A percentile compares a stretch with the other conserved stretches of the same genome.
Conservation (phyloP, 1,139 yeast species). For the Cylindricascospora bacillispora region DNA sequence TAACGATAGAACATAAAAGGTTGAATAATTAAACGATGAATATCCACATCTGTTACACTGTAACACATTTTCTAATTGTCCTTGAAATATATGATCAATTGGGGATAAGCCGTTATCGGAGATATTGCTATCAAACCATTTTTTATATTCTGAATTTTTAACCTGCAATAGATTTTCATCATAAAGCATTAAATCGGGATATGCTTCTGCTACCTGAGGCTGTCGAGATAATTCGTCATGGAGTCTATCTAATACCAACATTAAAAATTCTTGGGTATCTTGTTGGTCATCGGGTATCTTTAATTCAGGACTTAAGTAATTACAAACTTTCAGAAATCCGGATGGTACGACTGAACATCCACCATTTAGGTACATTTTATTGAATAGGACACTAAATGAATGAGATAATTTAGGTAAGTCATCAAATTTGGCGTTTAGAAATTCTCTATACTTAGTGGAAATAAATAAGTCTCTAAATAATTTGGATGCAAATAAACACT, state of each 20-base stretch:
- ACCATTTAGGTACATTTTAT: slow-evolving; percentile 37
- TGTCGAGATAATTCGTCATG: slow-evolving; percentile 51
- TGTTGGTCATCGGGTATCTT: slow-evolving; percentile 63
- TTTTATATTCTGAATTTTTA: slow-evolving; percentile 37
- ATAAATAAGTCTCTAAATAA: slow-evolving; percentile 34
- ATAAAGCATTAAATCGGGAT: slow-evolving; percentile 27
- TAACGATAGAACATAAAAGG: slow-evolving; percentile 51
- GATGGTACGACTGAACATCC: slow-evolving; percentile 54
- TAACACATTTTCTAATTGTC: slow-evolving; percentile 53
- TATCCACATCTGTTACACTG: slow-evolving; percentile 53
- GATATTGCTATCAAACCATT: slow-evolving; percentile 45
- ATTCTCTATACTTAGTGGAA: slow-evolving; percentile 32
- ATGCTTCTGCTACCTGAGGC: slow-evolving; percentile 28
- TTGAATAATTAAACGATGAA: slow-evolving; percentile 44
- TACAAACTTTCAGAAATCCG: slow-evolving; percentile 44
- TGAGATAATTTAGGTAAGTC: slow-evolving; percentile 28
- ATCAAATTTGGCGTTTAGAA: slow-evolving; percentile 27
- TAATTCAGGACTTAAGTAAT: slow-evolving; percentile 48
- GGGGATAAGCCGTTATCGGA: slow-evolving; percentile 53
- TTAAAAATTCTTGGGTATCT: slow-evolving; percentile 64
- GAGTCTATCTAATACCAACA: slow-evolving; percentile 50
- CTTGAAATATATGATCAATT: slow-evolving; percentile 49
- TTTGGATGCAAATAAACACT: slow-evolving; percentile 45
- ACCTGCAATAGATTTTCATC: slow-evolving; percentile 26
- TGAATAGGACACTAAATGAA: slow-evolving; percentile 39